Conservation (phyloP, 164 flowering plant genomes). For the Platanus orientalis region DNA sequence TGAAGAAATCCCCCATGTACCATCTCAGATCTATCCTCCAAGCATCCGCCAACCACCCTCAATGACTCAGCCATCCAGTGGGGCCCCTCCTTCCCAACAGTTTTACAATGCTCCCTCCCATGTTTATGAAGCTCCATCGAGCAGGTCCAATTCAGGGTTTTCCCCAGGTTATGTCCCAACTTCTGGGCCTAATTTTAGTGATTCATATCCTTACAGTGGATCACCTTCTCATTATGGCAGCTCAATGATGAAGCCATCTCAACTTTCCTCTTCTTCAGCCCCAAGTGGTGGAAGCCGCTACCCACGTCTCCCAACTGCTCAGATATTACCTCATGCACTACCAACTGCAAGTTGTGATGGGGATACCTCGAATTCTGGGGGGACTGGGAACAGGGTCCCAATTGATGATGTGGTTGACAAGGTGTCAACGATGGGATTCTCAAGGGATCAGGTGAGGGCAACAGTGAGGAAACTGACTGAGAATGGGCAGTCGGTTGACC, state of each 20-base stretch:
- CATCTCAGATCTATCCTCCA: constrained; percentile 56
- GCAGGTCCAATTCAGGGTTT: constrained; percentile 51
- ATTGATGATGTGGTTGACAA: constrained; percentile 87
- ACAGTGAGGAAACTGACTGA: constrained; percentile 80
- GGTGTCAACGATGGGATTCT: constrained; percentile 84
- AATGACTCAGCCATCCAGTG: constrained; percentile 32
- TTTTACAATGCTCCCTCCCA: constrained; percentile 44
- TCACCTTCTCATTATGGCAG: constrained; percentile 48
- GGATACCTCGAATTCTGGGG: constrained; percentile 53
- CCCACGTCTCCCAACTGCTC: constrained; percentile 84
- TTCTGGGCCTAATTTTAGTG: constrained; percentile 40
- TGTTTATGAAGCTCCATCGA: constrained; percentile 51
- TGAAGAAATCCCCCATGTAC: constrained; percentile 60
- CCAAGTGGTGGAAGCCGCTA: constrained; percentile 58
- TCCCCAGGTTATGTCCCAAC: constrained; percentile 43
- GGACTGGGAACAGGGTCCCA: constrained; percentile 79
- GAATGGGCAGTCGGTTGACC: constrained; percentile 89
- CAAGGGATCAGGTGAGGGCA: constrained; percentile 81
- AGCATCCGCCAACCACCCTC: constrained; percentile 44
- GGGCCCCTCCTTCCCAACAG: constrained; percentile 45
- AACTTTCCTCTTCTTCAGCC: constrained; percentile 29
- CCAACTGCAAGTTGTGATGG: constrained; percentile 58
- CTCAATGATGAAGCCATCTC: constrained; percentile 46
- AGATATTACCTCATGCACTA: constrained; percentile 67
- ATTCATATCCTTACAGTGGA: constrained; percentile 53